phyloP scores from a whole-genome alignment of 768 basidiomycete genomes.

The Macrolepiota albuminosa region DNA sequence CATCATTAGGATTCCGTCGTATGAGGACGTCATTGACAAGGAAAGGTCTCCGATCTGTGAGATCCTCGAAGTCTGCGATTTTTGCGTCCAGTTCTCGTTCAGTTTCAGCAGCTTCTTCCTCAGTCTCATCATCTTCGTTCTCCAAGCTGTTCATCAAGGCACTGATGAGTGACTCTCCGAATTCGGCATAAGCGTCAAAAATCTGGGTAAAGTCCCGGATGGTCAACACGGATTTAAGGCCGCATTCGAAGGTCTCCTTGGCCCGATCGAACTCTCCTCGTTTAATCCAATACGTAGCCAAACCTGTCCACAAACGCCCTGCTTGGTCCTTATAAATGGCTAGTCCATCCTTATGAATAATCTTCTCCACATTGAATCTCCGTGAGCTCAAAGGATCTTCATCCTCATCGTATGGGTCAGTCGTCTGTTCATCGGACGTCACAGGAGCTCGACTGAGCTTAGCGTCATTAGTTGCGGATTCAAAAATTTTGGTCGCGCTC shows the following conservation, averaged over 20 bases:
- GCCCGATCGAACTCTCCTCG: conserved; percentile 92
- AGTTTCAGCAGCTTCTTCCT: conserved; percentile 69
- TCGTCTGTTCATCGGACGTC: conserved; percentile 41
- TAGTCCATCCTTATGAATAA: conserved; percentile 84
- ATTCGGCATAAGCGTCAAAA: conserved; percentile 95
- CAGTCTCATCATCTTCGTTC: conserved; percentile 60
- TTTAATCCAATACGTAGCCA: conserved; percentile 99
- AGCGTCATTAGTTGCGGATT: conserved; percentile 48
- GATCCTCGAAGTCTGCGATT: conserved; percentile 90
- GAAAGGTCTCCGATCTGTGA: conserved; percentile 95
- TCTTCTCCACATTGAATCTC: conserved; percentile 81
- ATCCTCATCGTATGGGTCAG: conserved; percentile 66
- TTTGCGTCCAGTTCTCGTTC: conserved; percentile 80
- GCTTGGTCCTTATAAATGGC: conserved; percentile 94
- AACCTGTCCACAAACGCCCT: conserved; percentile 90
- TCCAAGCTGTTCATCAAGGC: conserved; percentile 86
- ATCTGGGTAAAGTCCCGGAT: conserved; percentile 97
- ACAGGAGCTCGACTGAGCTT: conserved; percentile 19
- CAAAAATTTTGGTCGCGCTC: conserved; percentile 12
- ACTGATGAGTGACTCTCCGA: conserved; percentile 83
- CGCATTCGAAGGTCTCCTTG: conserved; percentile 82
- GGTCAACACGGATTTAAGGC: conserved; percentile 79
- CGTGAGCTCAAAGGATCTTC: conserved; percentile 69
- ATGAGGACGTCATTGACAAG: conserved; percentile 93
- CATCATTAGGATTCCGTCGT: conserved; percentile 93